Base-by-base conservation (phyloP, 768 basidiomycete genomes). In the Suillus variegatus region DNA sequence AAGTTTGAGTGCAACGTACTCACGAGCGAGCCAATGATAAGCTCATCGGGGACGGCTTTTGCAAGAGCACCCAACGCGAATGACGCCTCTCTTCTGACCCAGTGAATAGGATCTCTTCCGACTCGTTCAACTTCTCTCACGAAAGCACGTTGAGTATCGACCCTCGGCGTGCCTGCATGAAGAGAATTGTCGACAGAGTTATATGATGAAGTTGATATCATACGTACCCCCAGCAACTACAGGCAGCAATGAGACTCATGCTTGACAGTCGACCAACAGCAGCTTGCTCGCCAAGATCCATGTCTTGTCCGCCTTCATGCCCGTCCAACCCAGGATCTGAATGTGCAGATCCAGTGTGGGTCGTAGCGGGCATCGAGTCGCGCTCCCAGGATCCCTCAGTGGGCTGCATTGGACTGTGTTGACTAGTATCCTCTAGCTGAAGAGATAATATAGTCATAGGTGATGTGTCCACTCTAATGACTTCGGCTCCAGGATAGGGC, bases 221-320 rank as follows among this genome's bases (percentile, higher is more conserved):
- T 60, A 80, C 84, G 73, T 74, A 92, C 90, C 89, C 67, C 87
- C 88, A 35, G 94, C 92, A 38, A 91, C 86, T 14, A 95, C 88
- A n/a, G 9, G 93, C 89, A 46, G 95, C 95, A 81, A 97, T 92
- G 60, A 97, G 79, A 73, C 93, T 94, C 94, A 97, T 95, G 71
- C 94, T 94, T 6, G 93, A 92, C 58, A 97, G 81, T 64, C 94
- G 85, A 6, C 96, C 96, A 22, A 94, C 84, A 6, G 91, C 87
- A 16, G 91, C 93, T 73, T 96, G 93, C 69, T 94, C 87, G 38
- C 78, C 79, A 18, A 77, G 69, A 63, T 81, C 79, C 35, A 72
- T 67, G 38, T 79, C 85, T 61, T 82, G 82, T 38, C 82, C 82
- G 14, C 79, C 61, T 36, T 74, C 68, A 65, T 70, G 73, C 22